A percentile compares a stretch with the other conserved stretches of the same genome.
Conservation (phyloP, 2,329 filamentous ascomycete genomes). For the Calonectria pteridis region DNA sequence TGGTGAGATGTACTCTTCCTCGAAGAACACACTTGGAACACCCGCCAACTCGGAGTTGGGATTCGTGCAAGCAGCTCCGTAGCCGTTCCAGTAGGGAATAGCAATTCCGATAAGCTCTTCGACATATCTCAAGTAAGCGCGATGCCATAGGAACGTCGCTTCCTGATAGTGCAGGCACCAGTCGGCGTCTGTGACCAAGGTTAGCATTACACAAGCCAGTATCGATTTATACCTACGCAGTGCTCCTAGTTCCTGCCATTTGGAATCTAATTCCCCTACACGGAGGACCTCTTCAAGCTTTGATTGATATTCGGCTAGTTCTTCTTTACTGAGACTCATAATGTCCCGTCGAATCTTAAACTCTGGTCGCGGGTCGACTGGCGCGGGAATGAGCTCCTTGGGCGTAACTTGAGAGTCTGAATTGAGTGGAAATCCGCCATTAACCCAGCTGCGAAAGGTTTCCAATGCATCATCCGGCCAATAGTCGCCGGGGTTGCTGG, state of each 20-base stretch:
- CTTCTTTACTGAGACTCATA: constrained; percentile 18
- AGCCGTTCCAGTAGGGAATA: constrained; percentile 27
- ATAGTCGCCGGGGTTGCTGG: constrained; percentile 16
- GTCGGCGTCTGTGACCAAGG: constrained; percentile 6
- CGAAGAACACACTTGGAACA: constrained; percentile 15
- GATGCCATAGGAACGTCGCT: constrained; percentile 24
- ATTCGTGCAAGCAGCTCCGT: background rate
- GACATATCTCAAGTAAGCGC: constrained; percentile 21
- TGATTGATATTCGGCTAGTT: constrained; percentile 14
- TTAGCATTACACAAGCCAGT: background rate
- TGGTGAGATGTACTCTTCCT: constrained; percentile 17
- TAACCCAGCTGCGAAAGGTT: constrained; percentile 18
- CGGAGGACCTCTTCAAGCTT: constrained; percentile 19
- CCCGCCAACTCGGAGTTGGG: constrained; percentile 6
- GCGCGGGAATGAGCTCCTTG: constrained; percentile 3
- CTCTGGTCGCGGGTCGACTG: background rate
- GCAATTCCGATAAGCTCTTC: constrained; percentile 18
- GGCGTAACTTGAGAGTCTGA: background rate
- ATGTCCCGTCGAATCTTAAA: constrained; percentile 19
- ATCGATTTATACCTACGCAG: constrained; percentile 4
- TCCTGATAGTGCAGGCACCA: constrained; percentile 29
- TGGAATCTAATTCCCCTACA: constrained; percentile 8
- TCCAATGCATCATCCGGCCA: constrained; percentile 26
- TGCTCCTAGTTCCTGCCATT: constrained; percentile 21
- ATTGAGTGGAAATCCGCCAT: constrained; percentile 15